Percentiles rank a stretch among this genome's conserved stretches.
These are phyloP conservation scores for Talaromyces islandicus DNA, from an alignment of 2,329 filamentous ascomycete genomes.

Conservation along the genomic window DNA sequence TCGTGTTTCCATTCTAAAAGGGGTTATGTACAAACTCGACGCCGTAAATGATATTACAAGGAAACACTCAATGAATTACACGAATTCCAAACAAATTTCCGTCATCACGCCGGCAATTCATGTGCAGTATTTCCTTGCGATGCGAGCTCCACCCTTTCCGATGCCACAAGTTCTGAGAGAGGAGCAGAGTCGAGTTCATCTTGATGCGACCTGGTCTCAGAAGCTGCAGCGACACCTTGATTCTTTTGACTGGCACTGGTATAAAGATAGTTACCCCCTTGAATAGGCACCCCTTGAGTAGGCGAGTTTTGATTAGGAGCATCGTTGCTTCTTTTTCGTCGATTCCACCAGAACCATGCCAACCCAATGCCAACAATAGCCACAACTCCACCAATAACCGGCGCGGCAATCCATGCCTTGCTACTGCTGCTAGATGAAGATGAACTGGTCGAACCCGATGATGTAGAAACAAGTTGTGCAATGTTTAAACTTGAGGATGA, in stretches of 20 bases:
- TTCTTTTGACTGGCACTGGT: neutral
- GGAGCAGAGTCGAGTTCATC: neutral
- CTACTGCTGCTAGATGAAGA: neutral
- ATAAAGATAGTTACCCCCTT: neutral
- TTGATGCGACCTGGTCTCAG: neutral
- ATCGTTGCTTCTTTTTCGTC: neutral
- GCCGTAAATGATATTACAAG: too few relatives aligned
- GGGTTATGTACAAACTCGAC: neutral
- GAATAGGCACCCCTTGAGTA: neutral
- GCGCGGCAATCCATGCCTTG: slow-evolving; percentile 6
- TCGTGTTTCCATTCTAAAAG: neutral
- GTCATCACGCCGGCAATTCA: neutral
- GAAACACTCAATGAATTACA: too few relatives aligned
- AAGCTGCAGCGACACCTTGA: neutral
- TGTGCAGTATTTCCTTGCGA: neutral
- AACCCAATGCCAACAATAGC: neutral
- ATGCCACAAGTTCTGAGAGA: neutral
- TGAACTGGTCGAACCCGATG: neutral
- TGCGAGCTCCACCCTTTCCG: neutral
- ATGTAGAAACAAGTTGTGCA: neutral
- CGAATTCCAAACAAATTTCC: too few relatives aligned
- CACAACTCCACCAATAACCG: slow-evolving; percentile 2
- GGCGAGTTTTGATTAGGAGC: neutral
- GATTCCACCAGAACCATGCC: slow-evolving; percentile 2
- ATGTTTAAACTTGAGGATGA: neutral